phyloP scores from a whole-genome alignment of 208 protist species.

The Crithidia expoeki region DNA sequence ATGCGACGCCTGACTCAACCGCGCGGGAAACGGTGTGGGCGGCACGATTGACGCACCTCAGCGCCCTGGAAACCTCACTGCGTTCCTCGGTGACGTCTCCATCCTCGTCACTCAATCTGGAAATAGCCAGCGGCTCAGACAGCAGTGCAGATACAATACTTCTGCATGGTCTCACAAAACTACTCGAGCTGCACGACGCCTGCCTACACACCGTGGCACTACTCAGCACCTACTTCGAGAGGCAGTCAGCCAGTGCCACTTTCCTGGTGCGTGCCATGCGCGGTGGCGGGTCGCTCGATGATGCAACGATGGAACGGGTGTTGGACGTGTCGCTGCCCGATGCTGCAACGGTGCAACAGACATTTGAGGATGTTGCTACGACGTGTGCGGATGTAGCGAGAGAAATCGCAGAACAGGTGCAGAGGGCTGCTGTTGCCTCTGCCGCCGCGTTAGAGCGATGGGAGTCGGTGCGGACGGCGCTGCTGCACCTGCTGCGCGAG shows the following conservation, averaged over 20 bases:
- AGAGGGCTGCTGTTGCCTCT: background rate
- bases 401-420: background rate
- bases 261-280: conserved; percentile 37
- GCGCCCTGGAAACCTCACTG: conserved; percentile 5
- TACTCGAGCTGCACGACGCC: conserved; percentile 38
- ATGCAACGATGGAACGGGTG: conserved; percentile 37
- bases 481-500: conserved; percentile 12
- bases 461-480: conserved; percentile 15
- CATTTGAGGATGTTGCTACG: background rate
- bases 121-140: background rate
- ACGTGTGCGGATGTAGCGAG: background rate
- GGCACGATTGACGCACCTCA: conserved; percentile 5
- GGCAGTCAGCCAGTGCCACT: conserved; percentile 29
- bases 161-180: conserved; percentile 18
- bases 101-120: background rate
- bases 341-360: conserved; percentile 8
- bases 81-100: background rate
- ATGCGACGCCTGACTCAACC: background rate
- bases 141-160: conserved; percentile 19
- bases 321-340: conserved; percentile 39
- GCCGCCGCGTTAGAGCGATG: conserved; percentile 8
- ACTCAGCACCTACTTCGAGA: conserved; percentile 41
- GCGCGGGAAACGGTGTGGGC: background rate
- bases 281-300: conserved; percentile 34
- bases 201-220: conserved; percentile 36